These are phyloP conservation scores for Penicillium paradoxum DNA, from an alignment of 495 filamentous ascomycete species.

Conservation along the genomic window DNA sequence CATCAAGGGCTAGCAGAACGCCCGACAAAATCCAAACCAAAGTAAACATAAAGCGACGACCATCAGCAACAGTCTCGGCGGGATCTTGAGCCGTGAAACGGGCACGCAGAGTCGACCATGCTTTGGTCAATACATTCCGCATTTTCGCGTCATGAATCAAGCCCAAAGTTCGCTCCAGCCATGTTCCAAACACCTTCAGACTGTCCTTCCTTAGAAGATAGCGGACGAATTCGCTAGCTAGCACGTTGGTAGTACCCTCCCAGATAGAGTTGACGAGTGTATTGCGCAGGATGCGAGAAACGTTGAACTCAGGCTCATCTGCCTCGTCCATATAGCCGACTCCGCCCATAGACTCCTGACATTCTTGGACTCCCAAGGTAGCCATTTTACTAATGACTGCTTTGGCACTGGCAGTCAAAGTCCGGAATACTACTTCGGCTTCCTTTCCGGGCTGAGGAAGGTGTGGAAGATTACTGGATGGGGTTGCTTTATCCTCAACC, in stretches of 20 bases:
- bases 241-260: conserved; percentile 72
- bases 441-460: conserved; percentile 25
- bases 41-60: conserved; percentile 32
- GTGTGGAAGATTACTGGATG: conserved; percentile 15
- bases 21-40: conserved; percentile 31
- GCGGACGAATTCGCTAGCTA: conserved; percentile 57
- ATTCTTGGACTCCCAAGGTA: conserved; percentile 53
- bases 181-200: conserved; percentile 31
- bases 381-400: conserved; percentile 54
- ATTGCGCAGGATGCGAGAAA: conserved; percentile 62
- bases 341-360: conserved; percentile 69
- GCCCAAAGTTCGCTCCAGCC: conserved; percentile 37
- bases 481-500: conserved; percentile 34
- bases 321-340: conserved; percentile 63
- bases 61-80: conserved; percentile 25
- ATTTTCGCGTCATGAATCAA: conserved; percentile 11
- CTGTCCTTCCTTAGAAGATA: conserved; percentile 48
- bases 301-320: conserved; percentile 51
- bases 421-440: conserved; percentile 51
- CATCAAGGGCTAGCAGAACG: conserved; percentile 28
- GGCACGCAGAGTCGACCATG: conserved; percentile 15
- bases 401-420: conserved; percentile 63
- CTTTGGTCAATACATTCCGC: conserved; percentile 10
- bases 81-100: conserved; percentile 14
- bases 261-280: conserved; percentile 63